Evolutionary conservation across 768 basidiomycete genomes (phyloP), one percentile per base, ranked within the genome.

Genomic region (Lactifluus volemus): DNA sequence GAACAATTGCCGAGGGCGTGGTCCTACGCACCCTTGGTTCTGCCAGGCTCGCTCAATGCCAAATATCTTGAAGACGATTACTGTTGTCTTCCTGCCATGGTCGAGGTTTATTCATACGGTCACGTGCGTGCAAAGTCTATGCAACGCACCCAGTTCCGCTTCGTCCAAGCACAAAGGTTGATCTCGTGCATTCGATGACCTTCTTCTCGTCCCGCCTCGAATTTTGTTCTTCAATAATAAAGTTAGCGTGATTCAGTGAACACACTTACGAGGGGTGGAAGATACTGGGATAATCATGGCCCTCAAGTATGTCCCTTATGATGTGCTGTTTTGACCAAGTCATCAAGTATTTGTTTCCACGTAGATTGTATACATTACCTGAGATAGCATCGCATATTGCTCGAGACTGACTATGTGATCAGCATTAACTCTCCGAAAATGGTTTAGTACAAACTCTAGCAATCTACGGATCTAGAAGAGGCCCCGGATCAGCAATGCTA

Each of bases 31-130:
- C 10, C 69, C 70, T 25, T 73, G 70, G 29, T 74, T 61, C 42
- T 79, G 70, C 72, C 78, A 84, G 2, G 80, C 75, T n/a, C 79
- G 73, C 64, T 89, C 84, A 7, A 87, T 81, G 1, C 80, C 78
- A 2, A 88, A 75, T 79, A 89, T 88, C 69, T 86, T 88, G 74
- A 84, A 86, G 1, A 89, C 73, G 79, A 89, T 87, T 0, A 86
- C 84, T 0, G 88, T 89, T 0, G 85, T 89, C 77, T 88, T 88
- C 0, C 87, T 87, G 38, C 29, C 36, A 64, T 5, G 25, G 15
- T 12, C 1, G 9, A 21, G 5, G 19, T 21, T 44, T 30, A 45
- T 15, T 25, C n/a, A 38, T 14, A 17, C 17, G 25, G 17, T 15
- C 34, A 49, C n/a, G 39, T 53, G 2, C 15, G 38, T 9, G 5